A percentile compares a stretch with the other conserved stretches of the same genome.
phyloP scores from a whole-genome alignment of 306 rosid species.

The Vigna trinervia region DNA sequence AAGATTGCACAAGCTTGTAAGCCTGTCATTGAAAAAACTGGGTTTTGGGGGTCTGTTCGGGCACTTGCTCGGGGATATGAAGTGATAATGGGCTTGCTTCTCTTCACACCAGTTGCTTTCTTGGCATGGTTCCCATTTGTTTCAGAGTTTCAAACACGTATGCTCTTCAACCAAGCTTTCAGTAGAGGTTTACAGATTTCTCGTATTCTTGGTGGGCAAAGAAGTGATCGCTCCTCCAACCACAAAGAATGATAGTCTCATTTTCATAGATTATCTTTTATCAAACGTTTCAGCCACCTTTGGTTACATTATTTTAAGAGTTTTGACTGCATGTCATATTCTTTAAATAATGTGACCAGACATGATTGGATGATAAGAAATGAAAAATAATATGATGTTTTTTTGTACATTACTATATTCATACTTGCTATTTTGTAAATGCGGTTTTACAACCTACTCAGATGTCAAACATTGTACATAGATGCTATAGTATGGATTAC shows the following conservation, averaged over 20 bases:
- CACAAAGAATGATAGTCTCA: constrained; percentile 61
- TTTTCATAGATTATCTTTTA: constrained; percentile 1
- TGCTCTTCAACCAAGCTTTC: constrained; percentile 98
- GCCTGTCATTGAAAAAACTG: constrained; percentile 56
- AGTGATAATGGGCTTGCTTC: constrained; percentile 81
- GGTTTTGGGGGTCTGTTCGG: constrained; percentile 74
- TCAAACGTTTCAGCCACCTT: background rate
- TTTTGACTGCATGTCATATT: constrained; percentile 33
- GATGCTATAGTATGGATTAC: background rate
- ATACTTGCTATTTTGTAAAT: constrained; percentile 10
- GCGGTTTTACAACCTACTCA: background rate
- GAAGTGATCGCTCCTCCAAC: constrained; percentile 68
- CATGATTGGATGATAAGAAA: constrained; percentile 28
- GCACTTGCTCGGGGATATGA: constrained; percentile 90
- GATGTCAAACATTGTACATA: constrained; percentile 12
- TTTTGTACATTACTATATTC: constrained; percentile 17
- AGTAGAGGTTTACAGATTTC: constrained; percentile 96
- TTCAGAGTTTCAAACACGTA: constrained; percentile 93
- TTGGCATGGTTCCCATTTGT: constrained; percentile 99
- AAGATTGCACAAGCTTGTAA: constrained; percentile 97
- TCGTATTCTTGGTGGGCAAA: constrained; percentile 90
- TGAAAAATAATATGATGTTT: constrained; percentile 4
- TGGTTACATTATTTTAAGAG: constrained; percentile 27
- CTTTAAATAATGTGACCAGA: background rate
- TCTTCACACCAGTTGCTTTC: constrained; percentile 91